Evolutionary conservation across 2,329 filamentous ascomycete species (phyloP), one percentile per base, ranked within the genome.

Genomic region (Arthrobotrys sphaeroides): DNA sequence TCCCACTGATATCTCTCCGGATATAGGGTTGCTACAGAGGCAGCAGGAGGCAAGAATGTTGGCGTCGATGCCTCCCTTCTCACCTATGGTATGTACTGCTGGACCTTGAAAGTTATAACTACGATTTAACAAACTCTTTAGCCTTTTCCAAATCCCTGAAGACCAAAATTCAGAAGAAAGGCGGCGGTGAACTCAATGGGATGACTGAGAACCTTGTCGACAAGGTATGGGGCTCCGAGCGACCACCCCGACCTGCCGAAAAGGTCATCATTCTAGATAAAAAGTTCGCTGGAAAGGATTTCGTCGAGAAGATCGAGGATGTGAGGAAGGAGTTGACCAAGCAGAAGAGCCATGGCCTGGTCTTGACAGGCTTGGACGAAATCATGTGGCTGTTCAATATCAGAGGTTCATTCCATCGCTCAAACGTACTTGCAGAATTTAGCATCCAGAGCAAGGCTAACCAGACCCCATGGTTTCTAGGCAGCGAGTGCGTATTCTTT

Each of bases 351-450:
- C 87, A 90, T 16, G 94, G 92, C 0, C 93, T 98, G 79, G 89
- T 98, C 55, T 88, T 98, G 49, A 97, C 94, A 4, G 94, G 96
- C 90, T 88, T 99, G 45, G 95, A 99, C 80, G 95, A 99, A 83
- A 89, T 97, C 79, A 95, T 95, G 9, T 99, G 95, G 95, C 86
- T 99, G n/a, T 97, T 97, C 85, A 99, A 99, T 83, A 84, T 99
- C 55, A 90, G 95, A 79, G 95, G 70, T 95, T 79, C 95, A 87
- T 82, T 95, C 0, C 12, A 4, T 7, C 18, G n/a, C n/a, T n/a
- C n/a, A n/a, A n/a, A n/a, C n/a, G n/a, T n/a, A n/a, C n/a, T n/a
- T n/a, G n/a, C n/a, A n/a, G n/a, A n/a, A n/a, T n/a, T n/a, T n/a
- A n/a, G n/a, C n/a, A n/a, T n/a, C n/a, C n/a, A n/a, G n/a, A n/a